Evolutionary conservation across 208 protist species (phyloP), one percentile per base, ranked within the genome.

Genomic region (Polymyxa betae): DNA sequence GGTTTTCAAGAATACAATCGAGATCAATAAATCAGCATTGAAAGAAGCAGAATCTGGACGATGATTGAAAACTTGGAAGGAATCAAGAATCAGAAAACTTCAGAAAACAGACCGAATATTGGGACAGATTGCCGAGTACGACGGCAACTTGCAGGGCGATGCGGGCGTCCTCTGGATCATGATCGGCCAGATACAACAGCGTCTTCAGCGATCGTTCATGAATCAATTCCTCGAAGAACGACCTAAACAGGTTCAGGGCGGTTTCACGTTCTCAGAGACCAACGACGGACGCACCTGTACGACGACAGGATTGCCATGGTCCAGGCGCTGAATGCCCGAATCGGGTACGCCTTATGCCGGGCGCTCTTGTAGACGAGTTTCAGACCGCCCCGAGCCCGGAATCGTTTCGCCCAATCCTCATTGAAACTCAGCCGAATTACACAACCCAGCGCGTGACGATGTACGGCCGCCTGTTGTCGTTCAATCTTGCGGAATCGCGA

Each of bases 361-460:
- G 72, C 72, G 72, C 72, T 82, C n/a, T 82, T 82, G 72, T 82
- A 82, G n/a, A 82, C 72, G 5, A 82, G n/a, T 43, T 82, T 82
- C 16, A 82, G 12, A 43, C 72, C 72, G 5, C 72, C 72, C 35
- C 72, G 5, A 35, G n/a, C 5, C 5, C 72, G 72, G 72, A 82
- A 82, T 43, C 72, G 72, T 35, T 45, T 43, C 5, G 16, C 35
- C 72, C 72, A 82, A 43, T 82, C 72, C 72, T 82, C 72, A n/a
- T 82, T 12, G n/a, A 82, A 82, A 20, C 16, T 38, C 5, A 82
- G 72, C n/a, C 72, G 72, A 43, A 82, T n/a, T 5, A 82, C 40
- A 43, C 72, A 82, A 20, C 72, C 72, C 5, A 82, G 72, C 5
- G 72, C 72, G 35, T 82, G 72, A 20, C 72, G 5, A 20, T 82